Percentiles rank a stretch among this genome's conserved stretches.
phyloP scores from a whole-genome alignment of 345 rosid genomes.

The Isatis tinctoria region DNA sequence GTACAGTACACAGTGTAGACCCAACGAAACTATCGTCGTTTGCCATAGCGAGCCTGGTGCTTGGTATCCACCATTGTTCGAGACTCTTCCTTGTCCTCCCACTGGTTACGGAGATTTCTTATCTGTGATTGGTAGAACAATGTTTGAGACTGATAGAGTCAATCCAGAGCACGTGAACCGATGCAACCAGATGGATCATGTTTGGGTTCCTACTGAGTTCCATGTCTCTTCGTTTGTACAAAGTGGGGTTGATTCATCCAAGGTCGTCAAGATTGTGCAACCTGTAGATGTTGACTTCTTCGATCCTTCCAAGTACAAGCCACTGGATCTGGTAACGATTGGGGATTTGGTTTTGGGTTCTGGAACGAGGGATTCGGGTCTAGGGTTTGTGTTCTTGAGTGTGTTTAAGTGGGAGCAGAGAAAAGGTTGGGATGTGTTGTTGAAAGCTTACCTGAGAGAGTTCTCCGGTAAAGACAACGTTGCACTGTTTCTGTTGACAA shows the following conservation, averaged over 20 bases:
- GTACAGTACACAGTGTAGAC: slow-evolving; percentile 43
- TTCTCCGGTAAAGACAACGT: slow-evolving; percentile 54
- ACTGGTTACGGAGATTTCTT: slow-evolving; percentile 45
- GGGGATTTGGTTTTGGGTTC: slow-evolving; percentile 54
- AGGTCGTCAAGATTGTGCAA: slow-evolving; percentile 76
- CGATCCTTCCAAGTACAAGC: slow-evolving; percentile 51
- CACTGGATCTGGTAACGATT: slow-evolving; percentile 38
- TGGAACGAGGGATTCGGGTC: neutral
- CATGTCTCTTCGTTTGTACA: slow-evolving; percentile 62
- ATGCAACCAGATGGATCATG: slow-evolving; percentile 68
- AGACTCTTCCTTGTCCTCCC: slow-evolving; percentile 80
- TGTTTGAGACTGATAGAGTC: slow-evolving; percentile 86
- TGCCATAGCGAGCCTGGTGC: slow-evolving; percentile 98
- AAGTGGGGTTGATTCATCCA: slow-evolving; percentile 74
- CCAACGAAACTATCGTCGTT: slow-evolving; percentile 62
- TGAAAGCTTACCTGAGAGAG: slow-evolving; percentile 66
- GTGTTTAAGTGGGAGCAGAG: slow-evolving; percentile 85
- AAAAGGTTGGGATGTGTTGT: slow-evolving; percentile 88
- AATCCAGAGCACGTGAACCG: slow-evolving; percentile 54
- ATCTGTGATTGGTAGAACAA: slow-evolving; percentile 73
- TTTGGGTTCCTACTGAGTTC: slow-evolving; percentile 92
- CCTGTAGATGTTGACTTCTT: slow-evolving; percentile 73
- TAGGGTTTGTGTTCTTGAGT: slow-evolving; percentile 71
- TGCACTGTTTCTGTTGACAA: slow-evolving; percentile 64
- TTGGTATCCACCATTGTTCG: slow-evolving; percentile 82